phyloP scores from a whole-genome alignment of 2,329 filamentous ascomycete genomes.

The Drechslerella stenobrocha region DNA sequence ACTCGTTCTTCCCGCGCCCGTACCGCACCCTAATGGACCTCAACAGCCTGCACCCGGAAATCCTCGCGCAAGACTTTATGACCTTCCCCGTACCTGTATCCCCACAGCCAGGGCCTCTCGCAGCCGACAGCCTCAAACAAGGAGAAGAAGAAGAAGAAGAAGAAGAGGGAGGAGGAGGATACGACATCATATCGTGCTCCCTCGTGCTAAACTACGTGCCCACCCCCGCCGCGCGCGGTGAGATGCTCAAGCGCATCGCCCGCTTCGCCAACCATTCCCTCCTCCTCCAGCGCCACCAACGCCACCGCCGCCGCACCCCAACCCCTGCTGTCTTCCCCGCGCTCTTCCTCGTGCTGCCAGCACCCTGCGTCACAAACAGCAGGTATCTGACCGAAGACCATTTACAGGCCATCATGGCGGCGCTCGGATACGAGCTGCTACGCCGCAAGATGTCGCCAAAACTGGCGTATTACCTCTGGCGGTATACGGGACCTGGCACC shows the following conservation, averaged over 20 bases:
- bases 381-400: constrained; percentile 77
- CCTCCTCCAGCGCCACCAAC: neutral
- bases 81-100: constrained; percentile 66
- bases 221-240: constrained; percentile 71
- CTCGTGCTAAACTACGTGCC: constrained; percentile 94
- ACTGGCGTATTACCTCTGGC: constrained; percentile 88
- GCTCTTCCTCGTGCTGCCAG: constrained; percentile 85
- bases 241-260: constrained; percentile 79
- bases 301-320: constrained; percentile 16
- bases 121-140: too few species aligned
- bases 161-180: constrained; percentile 64
- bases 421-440: constrained; percentile 70
- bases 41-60: constrained; percentile 79
- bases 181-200: constrained; percentile 89
- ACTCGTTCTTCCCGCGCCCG: constrained; percentile 70
- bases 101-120: too few species aligned
- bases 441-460: constrained; percentile 76
- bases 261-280: constrained; percentile 16
- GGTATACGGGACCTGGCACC: constrained; percentile 55
- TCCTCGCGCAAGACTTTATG: constrained; percentile 93
- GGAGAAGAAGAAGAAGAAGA: constrained; percentile 12
- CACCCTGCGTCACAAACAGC: constrained; percentile 85
- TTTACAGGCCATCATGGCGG: constrained; percentile 72
- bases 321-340: constrained; percentile 62
- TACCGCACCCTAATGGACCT: constrained; percentile 72